Evolutionary conservation across 1,139 yeast species (phyloP).

Genomic region (Yamadazyma atmosphaerica): DNA sequence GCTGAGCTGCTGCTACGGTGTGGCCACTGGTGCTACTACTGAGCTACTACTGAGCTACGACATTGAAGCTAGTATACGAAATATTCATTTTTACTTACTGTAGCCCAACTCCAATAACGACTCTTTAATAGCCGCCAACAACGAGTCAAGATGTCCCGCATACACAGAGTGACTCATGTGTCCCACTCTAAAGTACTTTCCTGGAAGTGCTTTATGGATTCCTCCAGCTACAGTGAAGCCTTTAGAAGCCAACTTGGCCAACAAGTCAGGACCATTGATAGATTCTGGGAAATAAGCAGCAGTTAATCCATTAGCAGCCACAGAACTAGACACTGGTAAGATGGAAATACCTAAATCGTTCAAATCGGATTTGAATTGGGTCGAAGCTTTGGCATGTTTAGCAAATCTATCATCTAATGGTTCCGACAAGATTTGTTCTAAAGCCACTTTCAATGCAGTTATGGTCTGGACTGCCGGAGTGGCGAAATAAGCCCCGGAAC

Average conservation of each 20-base stretch:
- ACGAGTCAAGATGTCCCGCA: conserved; percentile 43
- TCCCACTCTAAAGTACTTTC: conserved; percentile 88
- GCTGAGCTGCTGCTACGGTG: no score
- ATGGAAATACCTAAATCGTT: conserved; percentile 63
- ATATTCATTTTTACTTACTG: background rate
- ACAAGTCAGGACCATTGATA: conserved; percentile 65
- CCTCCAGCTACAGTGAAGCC: conserved; percentile 92
- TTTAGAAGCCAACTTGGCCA: conserved; percentile 52
- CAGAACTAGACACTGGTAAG: conserved; percentile 59
- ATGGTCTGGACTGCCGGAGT: conserved; percentile 90
- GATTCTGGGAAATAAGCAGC: conserved; percentile 85
- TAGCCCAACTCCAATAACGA: conserved; percentile 33
- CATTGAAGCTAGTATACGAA: no score
- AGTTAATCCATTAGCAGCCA: conserved; percentile 85
- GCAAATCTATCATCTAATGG: conserved; percentile 63
- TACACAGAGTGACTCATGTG: conserved; percentile 78
- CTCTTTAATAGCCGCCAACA: conserved; percentile 38
- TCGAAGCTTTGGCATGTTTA: conserved; percentile 63
- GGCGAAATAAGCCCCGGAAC: conserved; percentile 84
- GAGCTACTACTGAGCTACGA: no score
- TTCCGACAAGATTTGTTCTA: conserved; percentile 65
- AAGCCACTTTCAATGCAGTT: conserved; percentile 76
- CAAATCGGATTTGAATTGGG: conserved; percentile 60
- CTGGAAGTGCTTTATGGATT: conserved; percentile 76
- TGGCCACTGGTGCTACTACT: no score